Conservation (phyloP, 2,329 filamentous ascomycete genomes). For the Aureobasidium sp. region DNA sequence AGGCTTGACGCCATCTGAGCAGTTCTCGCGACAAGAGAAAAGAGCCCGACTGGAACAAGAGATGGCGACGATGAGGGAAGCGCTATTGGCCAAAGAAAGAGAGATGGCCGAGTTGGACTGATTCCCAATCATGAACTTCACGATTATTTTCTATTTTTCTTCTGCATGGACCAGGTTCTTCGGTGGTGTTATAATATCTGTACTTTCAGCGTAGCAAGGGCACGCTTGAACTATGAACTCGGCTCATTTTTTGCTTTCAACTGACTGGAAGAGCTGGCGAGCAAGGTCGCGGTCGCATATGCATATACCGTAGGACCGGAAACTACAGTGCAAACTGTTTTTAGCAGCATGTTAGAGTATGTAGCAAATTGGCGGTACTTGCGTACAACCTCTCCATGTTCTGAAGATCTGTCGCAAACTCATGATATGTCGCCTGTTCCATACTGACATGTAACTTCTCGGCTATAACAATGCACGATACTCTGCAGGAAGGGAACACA, state of each 20-base stretch:
- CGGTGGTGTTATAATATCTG: background rate
- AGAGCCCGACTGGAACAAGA: slow-evolving; percentile 62
- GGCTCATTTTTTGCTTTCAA: background rate
- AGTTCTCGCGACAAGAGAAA: slow-evolving; percentile 44
- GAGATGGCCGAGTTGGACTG: slow-evolving; percentile 50
- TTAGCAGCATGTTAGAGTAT: background rate
- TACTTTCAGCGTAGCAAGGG: background rate
- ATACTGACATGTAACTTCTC: too few species aligned
- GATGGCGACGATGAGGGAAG: slow-evolving; percentile 66
- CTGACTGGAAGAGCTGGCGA: background rate
- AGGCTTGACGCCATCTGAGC: slow-evolving; percentile 23
- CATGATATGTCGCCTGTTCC: too few species aligned
- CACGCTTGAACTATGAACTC: background rate
- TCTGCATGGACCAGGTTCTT: background rate
- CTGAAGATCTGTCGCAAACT: too few species aligned
- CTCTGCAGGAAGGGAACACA: too few species aligned
- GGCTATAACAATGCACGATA: too few species aligned
- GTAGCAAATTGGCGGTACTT: background rate
- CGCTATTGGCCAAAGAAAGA: slow-evolving; percentile 65
- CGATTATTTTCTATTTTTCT: background rate
- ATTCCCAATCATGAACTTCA: background rate
- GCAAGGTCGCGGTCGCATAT: background rate
- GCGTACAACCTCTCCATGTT: background rate
- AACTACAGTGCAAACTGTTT: background rate
- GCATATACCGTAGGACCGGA: background rate